Percentiles rank a stretch among this genome's conserved stretches.
phyloP scores from a whole-genome alignment of 106 monocot genomes.

The Phalaenopsis aphrodite region DNA sequence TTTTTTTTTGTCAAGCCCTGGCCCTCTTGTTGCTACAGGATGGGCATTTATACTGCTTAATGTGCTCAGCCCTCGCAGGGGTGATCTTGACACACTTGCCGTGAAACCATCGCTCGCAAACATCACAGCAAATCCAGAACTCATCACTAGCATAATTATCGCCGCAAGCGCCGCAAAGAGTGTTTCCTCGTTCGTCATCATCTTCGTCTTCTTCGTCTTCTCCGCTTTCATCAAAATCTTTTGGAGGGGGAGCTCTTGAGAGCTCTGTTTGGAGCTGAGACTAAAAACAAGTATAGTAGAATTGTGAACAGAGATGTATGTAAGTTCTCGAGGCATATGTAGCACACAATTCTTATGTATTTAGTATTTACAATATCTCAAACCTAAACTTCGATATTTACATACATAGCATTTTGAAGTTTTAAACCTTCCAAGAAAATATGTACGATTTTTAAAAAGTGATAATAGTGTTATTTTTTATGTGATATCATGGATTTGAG shows the following conservation, averaged over 20 bases:
- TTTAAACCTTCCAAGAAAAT: too few species aligned
- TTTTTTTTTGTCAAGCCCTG: conserved; percentile 3
- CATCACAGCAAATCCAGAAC: conserved; percentile 26
- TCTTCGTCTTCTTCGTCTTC: conserved; percentile 13
- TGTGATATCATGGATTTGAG: too few species aligned
- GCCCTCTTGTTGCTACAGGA: conserved; percentile 23
- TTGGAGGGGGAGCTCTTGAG: conserved; percentile 10
- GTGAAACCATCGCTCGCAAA: conserved; percentile 23
- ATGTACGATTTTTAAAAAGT: too few species aligned
- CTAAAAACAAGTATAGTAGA: neutral
- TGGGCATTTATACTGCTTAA: conserved; percentile 26
- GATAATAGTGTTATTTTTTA: too few species aligned
- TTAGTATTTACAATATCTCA: too few species aligned
- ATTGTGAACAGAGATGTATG: neutral
- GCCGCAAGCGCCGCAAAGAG: conserved; percentile 17
- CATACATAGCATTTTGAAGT: too few species aligned
- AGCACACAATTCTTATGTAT: too few species aligned
- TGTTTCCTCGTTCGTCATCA: conserved; percentile 14
- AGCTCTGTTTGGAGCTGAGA: conserved; percentile 8
- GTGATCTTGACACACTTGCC: conserved; percentile 25
- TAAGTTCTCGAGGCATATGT: too few species aligned
- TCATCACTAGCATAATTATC: conserved; percentile 18
- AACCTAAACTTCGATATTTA: too few species aligned
- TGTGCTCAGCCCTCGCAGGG: conserved; percentile 19
- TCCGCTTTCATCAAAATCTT: conserved; percentile 14